Conservation (phyloP, 768 basidiomycete genomes). For the Suillus subaureus region DNA sequence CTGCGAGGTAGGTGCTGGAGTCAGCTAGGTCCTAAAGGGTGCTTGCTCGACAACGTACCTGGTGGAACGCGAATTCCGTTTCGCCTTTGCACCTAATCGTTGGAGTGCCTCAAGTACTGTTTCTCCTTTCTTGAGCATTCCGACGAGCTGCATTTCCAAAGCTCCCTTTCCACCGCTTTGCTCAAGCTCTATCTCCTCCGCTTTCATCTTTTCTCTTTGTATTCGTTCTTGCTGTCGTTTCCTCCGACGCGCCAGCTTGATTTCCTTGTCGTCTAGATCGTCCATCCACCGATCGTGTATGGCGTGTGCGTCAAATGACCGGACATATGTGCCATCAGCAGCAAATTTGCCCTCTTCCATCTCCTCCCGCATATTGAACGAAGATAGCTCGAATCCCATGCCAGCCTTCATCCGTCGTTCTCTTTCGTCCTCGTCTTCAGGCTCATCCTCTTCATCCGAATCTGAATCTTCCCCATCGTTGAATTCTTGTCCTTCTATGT, state of each 20-base stretch:
- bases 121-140: constrained; percentile 85
- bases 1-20: constrained; percentile 15
- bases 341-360: constrained; percentile 98
- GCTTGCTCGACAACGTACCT: constrained; percentile 20
- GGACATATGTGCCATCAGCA: constrained; percentile 87
- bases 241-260: constrained; percentile 75
- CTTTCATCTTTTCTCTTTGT: constrained; percentile 67
- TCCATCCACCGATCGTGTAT: constrained; percentile 97
- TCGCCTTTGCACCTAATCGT: constrained; percentile 73
- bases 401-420: constrained; percentile 73
- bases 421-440: constrained; percentile 76
- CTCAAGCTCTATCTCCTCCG: constrained; percentile 74
- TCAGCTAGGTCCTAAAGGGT: neutral
- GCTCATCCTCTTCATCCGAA: constrained; percentile 46
- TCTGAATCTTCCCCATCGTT: constrained; percentile 34
- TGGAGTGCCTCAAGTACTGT: constrained; percentile 89
- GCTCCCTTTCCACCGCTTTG: constrained; percentile 66
- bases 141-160: constrained; percentile 68
- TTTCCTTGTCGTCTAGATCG: constrained; percentile 80
- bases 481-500: constrained; percentile 98
- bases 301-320: constrained; percentile 85
- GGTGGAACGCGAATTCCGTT: constrained; percentile 39
- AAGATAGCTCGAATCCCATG: constrained; percentile 93
- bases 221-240: constrained; percentile 76
- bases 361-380: constrained; percentile 99